Base-by-base conservation (phyloP, 768 basidiomycete genomes). In the Serpula lacrymans region DNA sequence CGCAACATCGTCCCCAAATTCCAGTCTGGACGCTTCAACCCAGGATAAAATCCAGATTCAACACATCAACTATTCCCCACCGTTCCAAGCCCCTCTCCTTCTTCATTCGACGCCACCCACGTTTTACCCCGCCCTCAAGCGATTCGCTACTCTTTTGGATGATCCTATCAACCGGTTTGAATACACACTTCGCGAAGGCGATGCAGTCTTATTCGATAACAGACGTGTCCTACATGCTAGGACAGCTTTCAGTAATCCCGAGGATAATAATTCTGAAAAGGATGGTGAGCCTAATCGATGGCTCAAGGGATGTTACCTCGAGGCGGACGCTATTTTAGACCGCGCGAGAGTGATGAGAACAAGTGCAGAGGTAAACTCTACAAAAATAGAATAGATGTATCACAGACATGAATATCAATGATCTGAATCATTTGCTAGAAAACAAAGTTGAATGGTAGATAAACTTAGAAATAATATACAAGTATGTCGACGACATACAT, bases 131-230 rank as follows among this genome's bases (percentile, higher is more conserved):
- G 85, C 88, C 4, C 65, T 97, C 3, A 48, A 55, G 3, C 59
- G 63, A 12, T 97, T 92, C 49, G 73, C 80, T 2, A 53, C 60
- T 0, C 50, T 82, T 10, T 57, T 93, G 2, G 74, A 82, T 37
- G 69, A 74, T 13, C 67, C 71, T 0, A 51, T 50, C 9, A 74
- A 71, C 18, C 70, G 69, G 29, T 85, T 75, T 44, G 60, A 76
- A 48, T 83, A 88, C 61, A 80, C 76, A 34, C 64, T 97, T 31
- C 59, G 65, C 22, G 89, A 93, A 62, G 90, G 91, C 22, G 90
- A 95, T 46, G 82, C 83, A 5, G 91, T 88, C 14, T 37, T 95
- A 8, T 99, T 99, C 50, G 94, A 97, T 56, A 99, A 98, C 53
- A 71, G 93, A 18, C 70, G 95, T 12, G 80, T 95, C 3, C 59